Evolutionary conservation across 352 stramenopile genomes (phyloP), one percentile per base, ranked within the genome.

Genomic region (Globisporangium lucens): DNA sequence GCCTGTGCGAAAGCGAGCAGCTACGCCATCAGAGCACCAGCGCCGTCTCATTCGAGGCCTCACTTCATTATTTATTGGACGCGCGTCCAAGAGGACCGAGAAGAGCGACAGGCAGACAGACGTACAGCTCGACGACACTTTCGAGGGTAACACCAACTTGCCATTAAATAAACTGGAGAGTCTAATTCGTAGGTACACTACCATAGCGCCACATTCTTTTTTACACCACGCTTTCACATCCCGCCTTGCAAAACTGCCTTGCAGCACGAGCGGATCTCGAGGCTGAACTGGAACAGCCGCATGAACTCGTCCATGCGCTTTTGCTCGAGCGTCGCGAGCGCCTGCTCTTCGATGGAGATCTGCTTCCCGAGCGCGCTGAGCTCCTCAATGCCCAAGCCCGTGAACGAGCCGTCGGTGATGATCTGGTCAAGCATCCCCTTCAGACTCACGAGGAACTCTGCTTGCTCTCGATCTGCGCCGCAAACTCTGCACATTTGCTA

Each of bases 211-310:
- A n/a, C 8, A 59, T 41, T 33, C 30, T 33, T 33, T 33, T 33
- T 33, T 33, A 33, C 30, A 33, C 5, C 30, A 41, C 12, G n/a
- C 15, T 6, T 27, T 55, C 59, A 43, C 2, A 29, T 35, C 12
- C 24, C 13, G 13, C 61, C n/a, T 53, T 70, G 27, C 3, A 73
- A 29, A 12, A 63, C 36, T 20, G 63, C 63, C 10, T 20, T 47
- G 17, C 69, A 68, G 6, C 66, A 22, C 6, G 20, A 35, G 36
- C 72, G 73, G 24, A 79, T 70, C 1, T 73, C 47, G 22, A 29
- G 57, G 59, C 64, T 77, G 57, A 71, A 73, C 53, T 75, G 74
- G 61, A 79, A 69, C 6, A 79, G 24, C 29, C 61, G 68, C 57
- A 61, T 73, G 67, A 77, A 67, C 29, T 75, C 67, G 41, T 72